Evolutionary conservation across 768 basidiomycete species (phyloP).

Genomic region (Clitopilus passeckerianus): DNA sequence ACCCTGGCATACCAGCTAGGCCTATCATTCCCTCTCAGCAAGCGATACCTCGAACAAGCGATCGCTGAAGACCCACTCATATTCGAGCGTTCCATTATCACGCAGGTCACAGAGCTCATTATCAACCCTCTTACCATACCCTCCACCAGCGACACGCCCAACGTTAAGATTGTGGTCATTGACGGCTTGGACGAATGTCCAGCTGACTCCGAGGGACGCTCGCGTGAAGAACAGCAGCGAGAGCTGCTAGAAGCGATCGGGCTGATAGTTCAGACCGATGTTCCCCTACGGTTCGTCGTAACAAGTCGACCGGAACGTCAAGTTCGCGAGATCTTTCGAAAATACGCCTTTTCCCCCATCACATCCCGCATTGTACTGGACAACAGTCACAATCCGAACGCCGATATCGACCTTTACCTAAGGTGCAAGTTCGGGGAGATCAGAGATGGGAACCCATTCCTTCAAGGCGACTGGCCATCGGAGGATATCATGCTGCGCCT

Average conservation of each 20-base stretch:
- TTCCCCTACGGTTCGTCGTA: conserved; percentile 19
- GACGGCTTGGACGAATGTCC: not conserved
- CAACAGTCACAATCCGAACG: not conserved
- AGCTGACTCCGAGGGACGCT: not conserved
- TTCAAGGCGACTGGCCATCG: not conserved
- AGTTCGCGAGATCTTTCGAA: conserved; percentile 12
- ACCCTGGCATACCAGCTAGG: not conserved
- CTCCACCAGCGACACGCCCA: not conserved
- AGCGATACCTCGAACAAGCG: not conserved
- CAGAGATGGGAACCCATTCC: not conserved
- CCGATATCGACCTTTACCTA: not conserved
- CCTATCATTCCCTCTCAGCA: not conserved
- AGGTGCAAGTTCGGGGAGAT: not conserved
- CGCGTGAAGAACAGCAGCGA: not conserved
- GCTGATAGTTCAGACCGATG: conserved; percentile 16
- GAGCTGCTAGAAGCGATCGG: not conserved
- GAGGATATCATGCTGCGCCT: not conserved
- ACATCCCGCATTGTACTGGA: not conserved
- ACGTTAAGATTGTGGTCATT: not conserved
- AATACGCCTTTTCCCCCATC: not conserved
- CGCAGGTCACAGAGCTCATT: not conserved
- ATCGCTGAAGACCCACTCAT: not conserved
- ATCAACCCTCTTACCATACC: not conserved
- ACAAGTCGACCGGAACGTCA: conserved; percentile 19
- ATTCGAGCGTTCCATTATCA: not conserved